Conservation (phyloP, 495 filamentous ascomycete species). For the Penicillium tannophilum region DNA sequence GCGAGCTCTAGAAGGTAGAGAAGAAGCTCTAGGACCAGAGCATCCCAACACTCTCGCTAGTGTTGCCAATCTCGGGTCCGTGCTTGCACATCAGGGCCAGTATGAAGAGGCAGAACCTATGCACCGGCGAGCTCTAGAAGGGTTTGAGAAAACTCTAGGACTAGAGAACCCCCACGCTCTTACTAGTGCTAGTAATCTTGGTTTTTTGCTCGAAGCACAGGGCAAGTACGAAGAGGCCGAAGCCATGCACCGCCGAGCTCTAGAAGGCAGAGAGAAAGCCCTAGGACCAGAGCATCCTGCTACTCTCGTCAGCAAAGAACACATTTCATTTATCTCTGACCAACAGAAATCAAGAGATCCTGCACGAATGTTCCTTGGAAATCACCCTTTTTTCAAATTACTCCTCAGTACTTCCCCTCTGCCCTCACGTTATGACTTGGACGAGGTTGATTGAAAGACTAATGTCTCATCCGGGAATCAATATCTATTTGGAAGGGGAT, state of each 20-base stretch:
- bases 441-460: too few relatives aligned
- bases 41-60: constrained; percentile 9
- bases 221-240: not conserved
- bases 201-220: not conserved
- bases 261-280: not conserved
- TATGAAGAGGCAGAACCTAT: not conserved
- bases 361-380: too few relatives aligned
- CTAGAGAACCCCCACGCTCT: not conserved
- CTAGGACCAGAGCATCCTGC: not conserved
- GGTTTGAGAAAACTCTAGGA: not conserved
- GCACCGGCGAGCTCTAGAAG: not conserved
- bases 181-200: not conserved
- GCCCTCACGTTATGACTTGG: too few relatives aligned
- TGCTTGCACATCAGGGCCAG: not conserved
- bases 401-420: too few relatives aligned
- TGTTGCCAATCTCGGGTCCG: not conserved
- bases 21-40: constrained; percentile 2
- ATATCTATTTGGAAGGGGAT: too few relatives aligned
- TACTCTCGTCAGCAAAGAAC: too few relatives aligned
- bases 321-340: too few relatives aligned
- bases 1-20: not conserved
- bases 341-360: too few relatives aligned
- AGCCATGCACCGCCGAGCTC: not conserved
- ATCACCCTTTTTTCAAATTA: too few relatives aligned
- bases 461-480: too few relatives aligned